Evolutionary conservation across 208 protist species (phyloP).

Genomic region (Trypanosoma vivax): DNA sequence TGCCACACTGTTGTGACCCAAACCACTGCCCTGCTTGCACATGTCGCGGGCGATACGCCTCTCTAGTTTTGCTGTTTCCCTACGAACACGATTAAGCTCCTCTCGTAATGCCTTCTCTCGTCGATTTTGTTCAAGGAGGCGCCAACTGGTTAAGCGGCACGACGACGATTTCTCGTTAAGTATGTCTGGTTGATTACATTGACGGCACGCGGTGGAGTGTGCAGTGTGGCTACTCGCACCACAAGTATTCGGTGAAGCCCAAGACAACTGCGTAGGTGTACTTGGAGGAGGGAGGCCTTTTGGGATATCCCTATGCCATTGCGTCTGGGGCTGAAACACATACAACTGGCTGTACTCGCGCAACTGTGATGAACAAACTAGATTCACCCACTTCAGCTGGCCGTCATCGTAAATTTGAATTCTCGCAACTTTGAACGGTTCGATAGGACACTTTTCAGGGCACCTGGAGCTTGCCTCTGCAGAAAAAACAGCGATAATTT

Average conservation of each 20-base stretch:
- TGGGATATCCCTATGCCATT: conserved; percentile 52
- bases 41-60: conserved; percentile 25
- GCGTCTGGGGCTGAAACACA: conserved; percentile 66
- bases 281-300: conserved; percentile 67
- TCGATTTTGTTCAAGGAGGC: conserved; percentile 37
- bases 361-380: conserved; percentile 46
- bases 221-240: neutral
- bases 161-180: conserved; percentile 2
- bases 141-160: conserved; percentile 14
- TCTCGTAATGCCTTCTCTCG: conserved; percentile 32
- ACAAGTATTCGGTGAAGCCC: conserved; percentile 7
- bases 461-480: conserved; percentile 20
- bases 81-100: conserved; percentile 24
- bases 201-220: too few relatives aligned
- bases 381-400: conserved; percentile 42
- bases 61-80: conserved; percentile 40
- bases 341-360: conserved; percentile 85
- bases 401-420: conserved; percentile 72
- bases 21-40: too few relatives aligned
- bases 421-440: conserved; percentile 30
- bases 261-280: conserved; percentile 24
- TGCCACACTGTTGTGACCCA: too few relatives aligned
- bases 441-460: conserved; percentile 2
- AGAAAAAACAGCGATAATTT: conserved; percentile 31
- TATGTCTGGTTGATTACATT: too few relatives aligned